A percentile compares a stretch with the other conserved stretches of the same genome.
These are phyloP conservation scores for Coriaria nepalensis DNA, from an alignment of 306 rosid species.

Conservation along the genomic window DNA sequence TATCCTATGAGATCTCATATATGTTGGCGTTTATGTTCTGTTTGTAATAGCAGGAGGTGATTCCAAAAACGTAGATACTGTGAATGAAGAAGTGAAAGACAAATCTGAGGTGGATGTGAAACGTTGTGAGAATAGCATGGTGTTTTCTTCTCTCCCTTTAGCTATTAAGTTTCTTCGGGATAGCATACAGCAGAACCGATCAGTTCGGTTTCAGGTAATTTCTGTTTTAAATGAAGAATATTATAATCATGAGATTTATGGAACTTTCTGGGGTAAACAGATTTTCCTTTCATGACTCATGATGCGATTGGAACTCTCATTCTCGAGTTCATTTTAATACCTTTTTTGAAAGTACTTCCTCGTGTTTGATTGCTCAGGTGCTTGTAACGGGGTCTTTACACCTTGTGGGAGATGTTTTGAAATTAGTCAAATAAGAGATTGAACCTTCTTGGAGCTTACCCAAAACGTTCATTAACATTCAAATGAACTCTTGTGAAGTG, in stretches of 20 bases:
- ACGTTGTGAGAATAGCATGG: constrained; percentile 56
- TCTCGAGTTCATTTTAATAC: constrained; percentile 3
- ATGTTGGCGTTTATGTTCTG: constrained; percentile 2
- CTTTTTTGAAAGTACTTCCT: neutral
- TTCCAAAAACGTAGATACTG: constrained; percentile 21
- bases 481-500: too few species aligned
- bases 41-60: constrained; percentile 23
- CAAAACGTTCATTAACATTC: too few species aligned
- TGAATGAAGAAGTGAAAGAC: constrained; percentile 43
- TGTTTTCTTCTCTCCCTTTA: constrained; percentile 68
- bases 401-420: constrained; percentile 85
- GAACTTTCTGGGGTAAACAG: neutral
- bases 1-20: neutral
- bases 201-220: constrained; percentile 67
- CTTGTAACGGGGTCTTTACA: constrained; percentile 89
- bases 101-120: constrained; percentile 34
- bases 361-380: constrained; percentile 39
- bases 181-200: constrained; percentile 42
- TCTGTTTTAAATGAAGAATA: neutral
- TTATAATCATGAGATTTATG: too few species aligned
- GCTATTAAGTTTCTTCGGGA: constrained; percentile 80
- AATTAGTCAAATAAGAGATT: constrained; percentile 46
- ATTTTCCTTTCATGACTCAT: neutral
- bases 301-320: neutral
- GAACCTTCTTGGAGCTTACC: constrained; percentile 6